Base-by-base conservation (phyloP, 2,329 filamentous ascomycete species). In the Colletotrichum destructivum region DNA sequence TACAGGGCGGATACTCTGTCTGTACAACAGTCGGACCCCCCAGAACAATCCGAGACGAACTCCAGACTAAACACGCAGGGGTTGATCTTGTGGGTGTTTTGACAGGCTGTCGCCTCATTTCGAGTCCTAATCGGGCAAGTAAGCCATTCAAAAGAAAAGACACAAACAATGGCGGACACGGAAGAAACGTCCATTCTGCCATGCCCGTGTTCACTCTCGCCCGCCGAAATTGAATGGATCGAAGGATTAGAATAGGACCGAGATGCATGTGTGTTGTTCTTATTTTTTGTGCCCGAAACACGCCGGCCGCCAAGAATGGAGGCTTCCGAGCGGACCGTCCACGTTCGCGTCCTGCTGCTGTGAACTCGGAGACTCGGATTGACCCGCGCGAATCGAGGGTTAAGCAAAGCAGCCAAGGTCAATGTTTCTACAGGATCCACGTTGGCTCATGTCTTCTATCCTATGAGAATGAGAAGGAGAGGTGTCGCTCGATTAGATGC, bases 41-140 rank as follows among this genome's bases (percentile, higher is more conserved):
- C 31, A 35, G 65, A 63, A 49, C 56, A 54, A 35, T 62, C 65
- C 65, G 59, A 54, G 59, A 67, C 65, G 59, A 54, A 62, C 59
- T 35, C 18, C 31, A 11, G 67, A 70, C 55, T 47, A 56, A 66
- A 35, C 31, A 35, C 55, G 66, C 69, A 60, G 69, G 69, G 46
- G 51, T 49, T 59, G 57, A 35, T 23, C 49, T 55, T 67, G 59
- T 38, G 52, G 51, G 69, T 46, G 15, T 59, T 68, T 56, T 71
- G 56, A 71, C 68, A 71, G 68, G 68, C 68, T 71, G 68, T 40
- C 56, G 42, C 68, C 66, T 67, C 63, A 46, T 71, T 56, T 49
- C 26, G 56, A 67, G 68, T 67, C 68, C 68, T 40, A 67, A 71
- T 71, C 68, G 49, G 68, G 68, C 68, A 71, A 71, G 63, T 71